phyloP scores from a whole-genome alignment of 2,329 filamentous ascomycete species.

The Aureobasidium leucospermi region DNA sequence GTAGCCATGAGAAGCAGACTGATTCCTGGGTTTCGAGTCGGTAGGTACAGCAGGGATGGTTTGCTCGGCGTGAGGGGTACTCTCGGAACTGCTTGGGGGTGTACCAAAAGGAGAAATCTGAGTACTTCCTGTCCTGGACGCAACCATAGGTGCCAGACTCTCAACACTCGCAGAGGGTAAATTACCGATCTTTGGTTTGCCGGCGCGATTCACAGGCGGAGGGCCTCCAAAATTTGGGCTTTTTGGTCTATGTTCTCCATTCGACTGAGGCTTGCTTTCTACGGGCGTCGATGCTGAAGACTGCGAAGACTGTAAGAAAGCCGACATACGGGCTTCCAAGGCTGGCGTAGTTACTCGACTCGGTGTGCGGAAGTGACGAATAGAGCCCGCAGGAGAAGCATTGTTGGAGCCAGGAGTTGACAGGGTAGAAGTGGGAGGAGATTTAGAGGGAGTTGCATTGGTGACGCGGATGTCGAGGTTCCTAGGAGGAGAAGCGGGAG shows the following conservation, averaged over 20 bases:
- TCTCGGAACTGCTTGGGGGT: constrained; percentile 67
- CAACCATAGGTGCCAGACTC: constrained; percentile 20
- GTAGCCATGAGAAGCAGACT: constrained; percentile 9
- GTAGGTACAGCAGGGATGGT: background rate
- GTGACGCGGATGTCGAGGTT: background rate
- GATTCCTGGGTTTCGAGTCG: constrained; percentile 1
- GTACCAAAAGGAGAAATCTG: constrained; percentile 71
- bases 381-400: constrained; percentile 19
- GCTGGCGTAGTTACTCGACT: constrained; percentile 36
- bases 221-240: constrained; percentile 41
- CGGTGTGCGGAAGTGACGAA: constrained; percentile 29
- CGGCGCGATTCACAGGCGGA: constrained; percentile 71
- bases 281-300: background rate
- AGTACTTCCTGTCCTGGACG: background rate
- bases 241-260: constrained; percentile 4
- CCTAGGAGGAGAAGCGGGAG: constrained; percentile 62
- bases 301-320: constrained; percentile 25
- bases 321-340: constrained; percentile 32
- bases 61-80: constrained; percentile 27
- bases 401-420: constrained; percentile 20
- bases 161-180: constrained; percentile 28
- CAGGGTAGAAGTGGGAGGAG: constrained; percentile 14
- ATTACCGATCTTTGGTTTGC: constrained; percentile 61
- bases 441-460: constrained; percentile 11
- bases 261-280: background rate